These are phyloP conservation scores for Diaporthe nobilis DNA, from an alignment of 2,329 filamentous ascomycete genomes.

Conservation along the genomic window DNA sequence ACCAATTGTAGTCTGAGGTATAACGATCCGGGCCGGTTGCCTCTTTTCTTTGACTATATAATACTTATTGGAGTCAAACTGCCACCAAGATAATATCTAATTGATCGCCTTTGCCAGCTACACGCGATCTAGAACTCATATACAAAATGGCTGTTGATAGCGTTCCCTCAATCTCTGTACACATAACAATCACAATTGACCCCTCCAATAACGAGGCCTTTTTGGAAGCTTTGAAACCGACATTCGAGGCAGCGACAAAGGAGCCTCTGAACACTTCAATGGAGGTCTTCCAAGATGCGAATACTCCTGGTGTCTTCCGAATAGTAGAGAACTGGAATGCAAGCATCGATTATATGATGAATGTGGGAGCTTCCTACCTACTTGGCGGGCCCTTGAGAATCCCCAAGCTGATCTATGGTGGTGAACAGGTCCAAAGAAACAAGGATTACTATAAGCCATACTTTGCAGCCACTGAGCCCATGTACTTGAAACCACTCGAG, in stretches of 20 bases:
- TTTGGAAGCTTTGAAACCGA: constrained; percentile 1
- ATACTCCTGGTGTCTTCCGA: constrained; percentile 2
- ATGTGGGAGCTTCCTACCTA: neutral
- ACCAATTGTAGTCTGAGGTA: neutral
- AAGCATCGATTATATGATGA: neutral
- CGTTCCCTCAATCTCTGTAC: neutral
- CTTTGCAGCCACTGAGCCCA: constrained; percentile 8
- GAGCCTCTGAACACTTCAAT: neutral
- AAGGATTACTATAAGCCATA: constrained; percentile 9
- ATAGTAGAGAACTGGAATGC: constrained; percentile 6
- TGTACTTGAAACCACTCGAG: constrained; percentile 3
- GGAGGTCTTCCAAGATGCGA: neutral
- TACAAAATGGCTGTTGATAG: constrained; percentile 1
- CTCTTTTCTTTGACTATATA: neutral
- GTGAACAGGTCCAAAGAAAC: constrained; percentile 1
- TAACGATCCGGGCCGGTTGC: too few species aligned
- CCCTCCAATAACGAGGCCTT: neutral
- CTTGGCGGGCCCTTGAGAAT: too few species aligned
- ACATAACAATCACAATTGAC: constrained; percentile 5
- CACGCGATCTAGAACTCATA: too few species aligned
- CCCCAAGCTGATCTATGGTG: neutral
- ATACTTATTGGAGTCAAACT: neutral
- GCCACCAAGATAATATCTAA: neutral
- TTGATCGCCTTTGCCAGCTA: neutral
- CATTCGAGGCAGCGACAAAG: neutral